Evolutionary conservation across 208 protist species (phyloP).

Genomic region (Wallacemonas sp.): DNA sequence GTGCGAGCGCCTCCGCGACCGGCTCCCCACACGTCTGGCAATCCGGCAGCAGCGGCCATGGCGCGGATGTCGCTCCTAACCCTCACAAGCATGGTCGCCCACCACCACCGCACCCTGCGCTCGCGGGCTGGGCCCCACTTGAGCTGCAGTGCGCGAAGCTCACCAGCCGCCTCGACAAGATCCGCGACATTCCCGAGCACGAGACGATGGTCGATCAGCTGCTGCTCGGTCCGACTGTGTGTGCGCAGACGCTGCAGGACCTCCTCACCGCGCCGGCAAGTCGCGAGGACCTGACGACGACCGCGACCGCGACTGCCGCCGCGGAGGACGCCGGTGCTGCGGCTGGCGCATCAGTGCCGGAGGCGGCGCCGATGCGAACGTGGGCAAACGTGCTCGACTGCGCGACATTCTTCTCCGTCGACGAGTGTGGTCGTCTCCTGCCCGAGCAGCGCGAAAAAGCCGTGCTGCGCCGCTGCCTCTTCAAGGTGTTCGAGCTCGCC

Average conservation of each 20-base stretch:
- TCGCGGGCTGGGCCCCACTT: conserved; percentile 10
- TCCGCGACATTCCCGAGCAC: conserved; percentile 9
- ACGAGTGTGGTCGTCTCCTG: conserved; percentile 8
- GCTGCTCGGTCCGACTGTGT: conserved; percentile 7
- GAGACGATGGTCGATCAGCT: conserved; percentile 15
- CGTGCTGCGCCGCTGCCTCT: conserved; percentile 24
- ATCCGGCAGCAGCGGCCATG: background rate
- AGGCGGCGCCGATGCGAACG: conserved; percentile 3
- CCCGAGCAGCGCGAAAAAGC: conserved; percentile 12
- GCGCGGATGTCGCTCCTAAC: background rate
- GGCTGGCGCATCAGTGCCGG: background rate
- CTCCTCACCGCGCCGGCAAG: background rate
- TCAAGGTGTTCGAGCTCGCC: conserved; percentile 56
- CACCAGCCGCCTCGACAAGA: conserved; percentile 6
- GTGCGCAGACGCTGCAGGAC: background rate
- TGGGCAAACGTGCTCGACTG: conserved; percentile 5
- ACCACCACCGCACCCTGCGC: conserved; percentile 4
- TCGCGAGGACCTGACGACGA: background rate
- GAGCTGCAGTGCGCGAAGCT: conserved; percentile 16
- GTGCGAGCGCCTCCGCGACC: background rate
- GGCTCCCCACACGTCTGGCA: background rate
- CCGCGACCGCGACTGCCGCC: background rate
- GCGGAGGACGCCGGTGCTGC: background rate
- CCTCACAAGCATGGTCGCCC: background rate
- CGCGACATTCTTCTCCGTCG: conserved; percentile 18